Conservation (phyloP, 352 stramenopile genomes). For the Peronosclerospora sorghi region DNA sequence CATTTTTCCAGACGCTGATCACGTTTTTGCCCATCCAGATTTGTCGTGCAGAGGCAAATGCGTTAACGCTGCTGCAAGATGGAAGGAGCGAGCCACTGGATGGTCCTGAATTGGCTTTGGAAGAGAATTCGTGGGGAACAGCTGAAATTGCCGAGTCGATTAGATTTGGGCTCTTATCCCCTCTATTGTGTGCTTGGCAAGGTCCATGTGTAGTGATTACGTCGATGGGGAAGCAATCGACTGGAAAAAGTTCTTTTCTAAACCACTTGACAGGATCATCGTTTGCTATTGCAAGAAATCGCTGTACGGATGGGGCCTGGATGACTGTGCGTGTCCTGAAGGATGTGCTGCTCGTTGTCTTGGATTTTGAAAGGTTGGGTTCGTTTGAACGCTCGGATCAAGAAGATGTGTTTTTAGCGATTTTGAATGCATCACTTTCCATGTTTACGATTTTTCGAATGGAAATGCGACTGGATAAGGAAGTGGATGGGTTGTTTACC, state of each 20-base stretch:
- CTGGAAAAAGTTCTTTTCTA: constrained; percentile 69
- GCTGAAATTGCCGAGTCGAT: constrained; percentile 38
- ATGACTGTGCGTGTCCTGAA: constrained; percentile 39
- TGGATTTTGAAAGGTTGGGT: constrained; percentile 25
- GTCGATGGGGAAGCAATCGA: constrained; percentile 66
- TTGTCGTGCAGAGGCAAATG: constrained; percentile 51
- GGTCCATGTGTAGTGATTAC: constrained; percentile 37
- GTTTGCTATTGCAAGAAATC: constrained; percentile 51
- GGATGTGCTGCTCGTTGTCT: constrained; percentile 43
- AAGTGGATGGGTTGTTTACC: constrained; percentile 54
- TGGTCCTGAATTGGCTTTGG: constrained; percentile 4
- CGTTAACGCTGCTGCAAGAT: constrained; percentile 38
- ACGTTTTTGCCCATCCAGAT: constrained; percentile 73
- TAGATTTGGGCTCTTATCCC: constrained; percentile 35
- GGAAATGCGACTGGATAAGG: constrained; percentile 57
- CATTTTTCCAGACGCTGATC: constrained; percentile 31
- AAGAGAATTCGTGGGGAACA: constrained; percentile 14
- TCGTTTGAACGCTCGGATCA: constrained; percentile 59
- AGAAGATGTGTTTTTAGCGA: constrained; percentile 55
- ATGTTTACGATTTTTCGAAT: constrained; percentile 59
- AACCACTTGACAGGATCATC: constrained; percentile 68
- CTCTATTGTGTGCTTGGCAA: constrained; percentile 29
- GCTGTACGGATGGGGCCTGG: constrained; percentile 58
- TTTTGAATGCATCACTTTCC: constrained; percentile 50
- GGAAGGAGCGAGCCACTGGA: constrained; percentile 24